Evolutionary conservation across 768 basidiomycete species (phyloP), one percentile per base, ranked within the genome.

Genomic region (Gloeostereum incarnatum): DNA sequence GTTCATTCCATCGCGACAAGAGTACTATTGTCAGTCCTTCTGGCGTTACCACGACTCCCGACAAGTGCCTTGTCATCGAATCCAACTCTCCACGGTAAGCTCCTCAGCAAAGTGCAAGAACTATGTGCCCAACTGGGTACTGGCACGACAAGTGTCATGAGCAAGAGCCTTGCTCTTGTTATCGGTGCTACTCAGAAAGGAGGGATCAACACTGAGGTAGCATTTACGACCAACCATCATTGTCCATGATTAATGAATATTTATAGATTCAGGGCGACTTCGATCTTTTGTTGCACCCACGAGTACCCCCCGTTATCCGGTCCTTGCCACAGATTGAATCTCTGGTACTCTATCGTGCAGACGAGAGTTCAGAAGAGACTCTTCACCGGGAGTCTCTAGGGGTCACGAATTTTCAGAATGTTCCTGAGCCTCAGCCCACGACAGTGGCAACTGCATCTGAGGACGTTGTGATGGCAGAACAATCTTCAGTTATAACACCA

Each of bases 221-320:
- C 22, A 10, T 11, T 13, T 21, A 24, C 11, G 13, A 9, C 35
- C 31, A 19, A 25, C 4, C 19, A n/a, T 33, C 14, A 34, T 29
- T 8, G 8, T 30, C 5, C 29, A 30, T 30, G 5, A 30, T 17
- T 34, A 7, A 34, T 20, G 13, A n/a, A 17, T 14, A 14, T 34
- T 7, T n/a, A n/a, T n/a, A n/a, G n/a, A n/a, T 53, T 21, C 58
- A 66, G 43, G 59, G 50, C 16, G 59, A 59, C 24, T 50, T 83
- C 33, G 83, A 85, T 41, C 53, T 79, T 19, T 58, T 89, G 17
- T 52, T 92, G 8, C 89, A 91, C 49, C 87, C 88, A 32, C 79
- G 86, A 16, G 65, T 84, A 4, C 89, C 89, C 6, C 82, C 87
- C 6, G 57, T 86, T 9, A 64, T 87, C 38, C 75, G 81, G 31